These are phyloP conservation scores for Kappamyces sp. DNA, from an alignment of 192 early-diverging fungal genomes.

Conservation along the genomic window DNA sequence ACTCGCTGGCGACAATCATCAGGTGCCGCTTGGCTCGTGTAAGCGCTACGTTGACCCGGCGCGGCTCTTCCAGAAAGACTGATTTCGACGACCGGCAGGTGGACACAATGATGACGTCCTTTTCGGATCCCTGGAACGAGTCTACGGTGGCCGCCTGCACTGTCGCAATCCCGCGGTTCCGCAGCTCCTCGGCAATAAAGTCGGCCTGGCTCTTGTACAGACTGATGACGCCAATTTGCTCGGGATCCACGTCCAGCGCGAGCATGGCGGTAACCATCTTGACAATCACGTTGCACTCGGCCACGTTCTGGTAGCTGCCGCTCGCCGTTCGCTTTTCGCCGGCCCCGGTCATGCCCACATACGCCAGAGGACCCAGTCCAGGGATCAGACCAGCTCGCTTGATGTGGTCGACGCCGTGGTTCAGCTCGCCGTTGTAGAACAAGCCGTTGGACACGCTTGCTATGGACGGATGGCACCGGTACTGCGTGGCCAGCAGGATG, in stretches of 20 bases:
- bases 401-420: slow-evolving; percentile 32
- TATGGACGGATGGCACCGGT: slow-evolving; percentile 66
- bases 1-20: not conserved
- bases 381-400: slow-evolving; percentile 37
- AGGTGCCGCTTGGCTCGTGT: slow-evolving; percentile 58
- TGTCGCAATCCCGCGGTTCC: slow-evolving; percentile 23
- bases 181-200: slow-evolving; percentile 24
- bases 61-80: slow-evolving; percentile 60
- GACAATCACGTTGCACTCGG: slow-evolving; percentile 43
- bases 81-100: slow-evolving; percentile 51
- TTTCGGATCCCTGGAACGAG: slow-evolving; percentile 74
- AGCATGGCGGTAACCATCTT: slow-evolving; percentile 3
- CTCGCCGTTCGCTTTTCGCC: slow-evolving; percentile 39
- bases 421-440: slow-evolving; percentile 53
- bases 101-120: slow-evolving; percentile 65
- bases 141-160: slow-evolving; percentile 62
- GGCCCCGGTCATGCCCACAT: slow-evolving; percentile 49
- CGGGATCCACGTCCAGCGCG: slow-evolving; percentile 33
- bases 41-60: slow-evolving; percentile 69
- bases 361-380: slow-evolving; percentile 46
- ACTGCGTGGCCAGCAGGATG: slow-evolving; percentile 64
- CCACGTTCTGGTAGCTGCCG: slow-evolving; percentile 52
- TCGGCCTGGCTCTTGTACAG: slow-evolving; percentile 64
- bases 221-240: slow-evolving; percentile 61
- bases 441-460: slow-evolving; percentile 52